These are phyloP conservation scores for Violaceomyces palustris DNA, from an alignment of 1,284 basidiomycete species.

Conservation along the genomic window DNA sequence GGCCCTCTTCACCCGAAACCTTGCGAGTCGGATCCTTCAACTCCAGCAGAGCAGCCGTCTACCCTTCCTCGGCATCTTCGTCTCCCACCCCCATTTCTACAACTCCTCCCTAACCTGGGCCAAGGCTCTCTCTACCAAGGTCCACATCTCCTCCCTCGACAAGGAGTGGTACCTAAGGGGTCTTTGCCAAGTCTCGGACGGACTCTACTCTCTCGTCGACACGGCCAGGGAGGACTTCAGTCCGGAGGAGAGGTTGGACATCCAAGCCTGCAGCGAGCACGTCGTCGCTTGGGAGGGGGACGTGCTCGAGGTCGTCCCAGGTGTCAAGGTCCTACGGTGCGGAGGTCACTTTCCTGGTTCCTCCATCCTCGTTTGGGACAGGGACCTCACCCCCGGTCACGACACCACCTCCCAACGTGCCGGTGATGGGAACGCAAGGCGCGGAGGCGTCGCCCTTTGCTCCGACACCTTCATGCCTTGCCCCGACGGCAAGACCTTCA, in stretches of 20 bases:
- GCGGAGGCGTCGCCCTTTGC: no score
- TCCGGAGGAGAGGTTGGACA: no score
- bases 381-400: slow-evolving; percentile 2
- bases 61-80: slow-evolving; percentile 13
- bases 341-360: slow-evolving; percentile 18
- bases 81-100: slow-evolving; percentile 23
- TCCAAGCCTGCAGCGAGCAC: slow-evolving; percentile 7
- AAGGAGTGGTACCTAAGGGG: slow-evolving; percentile 19
- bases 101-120: slow-evolving; percentile 14
- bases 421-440: no score
- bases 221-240: no score
- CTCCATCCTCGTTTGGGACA: slow-evolving; percentile 9
- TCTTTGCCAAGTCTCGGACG: no score
- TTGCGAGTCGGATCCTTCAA: slow-evolving; percentile 9
- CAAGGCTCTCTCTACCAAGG: slow-evolving; percentile 19
- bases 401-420: not conserved
- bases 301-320: slow-evolving; percentile 3
- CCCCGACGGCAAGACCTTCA: slow-evolving; percentile 11
- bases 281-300: slow-evolving; percentile 7
- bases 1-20: slow-evolving; percentile 12
- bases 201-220: slow-evolving; percentile 2
- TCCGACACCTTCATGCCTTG: slow-evolving; percentile 17
- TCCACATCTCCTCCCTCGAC: slow-evolving; percentile 24
- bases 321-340: slow-evolving; percentile 10
- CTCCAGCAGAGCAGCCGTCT: slow-evolving; percentile 12